Percentiles rank a stretch among this genome's conserved stretches.
Evolutionary conservation across 192 early-diverging fungal species (phyloP).

Genomic region (Pecoramyces ruminantium): DNA sequence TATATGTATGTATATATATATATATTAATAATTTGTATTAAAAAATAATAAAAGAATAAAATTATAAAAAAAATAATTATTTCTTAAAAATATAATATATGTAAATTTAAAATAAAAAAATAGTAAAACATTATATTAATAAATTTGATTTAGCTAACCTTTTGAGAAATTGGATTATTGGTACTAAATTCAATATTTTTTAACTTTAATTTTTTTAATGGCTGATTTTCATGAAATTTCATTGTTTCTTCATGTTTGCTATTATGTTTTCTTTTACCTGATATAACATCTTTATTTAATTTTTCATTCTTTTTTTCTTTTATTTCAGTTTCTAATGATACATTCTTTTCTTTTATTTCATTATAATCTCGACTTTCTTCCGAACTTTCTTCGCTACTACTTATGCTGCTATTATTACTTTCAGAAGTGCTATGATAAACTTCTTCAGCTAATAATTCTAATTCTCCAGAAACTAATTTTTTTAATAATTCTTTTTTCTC

Average conservation of each 20-base stretch:
- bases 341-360: conserved; percentile 5
- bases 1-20: too few relatives aligned
- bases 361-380: conserved; percentile 7
- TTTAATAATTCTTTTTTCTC: conserved; percentile 18
- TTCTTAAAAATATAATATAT: too few relatives aligned
- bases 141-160: neutral
- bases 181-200: neutral
- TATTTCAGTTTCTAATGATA: neutral
- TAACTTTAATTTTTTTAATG: neutral
- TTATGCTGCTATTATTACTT: neutral
- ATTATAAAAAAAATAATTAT: too few relatives aligned
- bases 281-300: neutral
- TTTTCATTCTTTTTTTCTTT: neutral
- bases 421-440: neutral
- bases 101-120: too few relatives aligned
- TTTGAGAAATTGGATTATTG: neutral
- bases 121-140: too few relatives aligned
- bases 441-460: conserved; percentile 19
- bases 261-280: neutral
- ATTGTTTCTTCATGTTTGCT: neutral
- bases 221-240: neutral
- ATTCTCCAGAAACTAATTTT: conserved; percentile 2
- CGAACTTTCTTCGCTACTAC: neutral
- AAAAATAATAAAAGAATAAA: too few relatives aligned
- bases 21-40: too few relatives aligned